phyloP scores from a whole-genome alignment of 2,329 filamentous ascomycete genomes.

The Nannizzia gypsea region DNA sequence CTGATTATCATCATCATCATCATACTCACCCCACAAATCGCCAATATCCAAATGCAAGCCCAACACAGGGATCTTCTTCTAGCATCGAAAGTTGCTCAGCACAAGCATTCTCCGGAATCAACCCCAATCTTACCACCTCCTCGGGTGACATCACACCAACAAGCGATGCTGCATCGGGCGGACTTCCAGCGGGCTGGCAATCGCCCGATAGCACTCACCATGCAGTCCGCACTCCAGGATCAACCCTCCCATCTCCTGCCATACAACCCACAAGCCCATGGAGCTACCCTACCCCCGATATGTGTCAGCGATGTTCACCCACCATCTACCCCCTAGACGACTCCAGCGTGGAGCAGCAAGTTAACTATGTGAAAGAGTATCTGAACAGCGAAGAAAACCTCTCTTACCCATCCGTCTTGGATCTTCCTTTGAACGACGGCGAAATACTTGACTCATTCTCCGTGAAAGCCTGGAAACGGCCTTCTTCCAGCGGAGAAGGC shows the following conservation, averaged over 20 bases:
- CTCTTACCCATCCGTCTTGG: not conserved
- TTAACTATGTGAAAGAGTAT: conserved; percentile 1
- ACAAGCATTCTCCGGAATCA: not conserved
- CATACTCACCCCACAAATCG: not conserved
- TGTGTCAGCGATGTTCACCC: not conserved
- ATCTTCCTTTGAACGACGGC: not conserved
- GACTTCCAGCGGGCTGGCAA: not conserved
- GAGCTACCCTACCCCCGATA: not conserved
- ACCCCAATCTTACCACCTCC: not conserved
- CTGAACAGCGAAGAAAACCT: not conserved
- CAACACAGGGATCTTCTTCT: not conserved
- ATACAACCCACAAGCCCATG: conserved; percentile 5
- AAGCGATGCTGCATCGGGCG: not conserved
- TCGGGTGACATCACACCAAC: not conserved
- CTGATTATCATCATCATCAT: not conserved
- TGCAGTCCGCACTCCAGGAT: not conserved
- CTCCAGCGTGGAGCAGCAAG: not conserved
- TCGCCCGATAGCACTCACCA: conserved; percentile 3
- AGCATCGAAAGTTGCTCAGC: not conserved
- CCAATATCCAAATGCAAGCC: not conserved
- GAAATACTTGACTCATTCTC: not conserved
- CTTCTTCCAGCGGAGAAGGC: not conserved
- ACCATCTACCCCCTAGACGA: conserved; percentile 3
- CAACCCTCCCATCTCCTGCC: conserved; percentile 2
- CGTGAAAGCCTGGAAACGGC: not conserved